A percentile compares a stretch with the other conserved stretches of the same genome.
Evolutionary conservation across 1,139 yeast genomes (phyloP).

Genomic region (Kodamaea sp.): DNA sequence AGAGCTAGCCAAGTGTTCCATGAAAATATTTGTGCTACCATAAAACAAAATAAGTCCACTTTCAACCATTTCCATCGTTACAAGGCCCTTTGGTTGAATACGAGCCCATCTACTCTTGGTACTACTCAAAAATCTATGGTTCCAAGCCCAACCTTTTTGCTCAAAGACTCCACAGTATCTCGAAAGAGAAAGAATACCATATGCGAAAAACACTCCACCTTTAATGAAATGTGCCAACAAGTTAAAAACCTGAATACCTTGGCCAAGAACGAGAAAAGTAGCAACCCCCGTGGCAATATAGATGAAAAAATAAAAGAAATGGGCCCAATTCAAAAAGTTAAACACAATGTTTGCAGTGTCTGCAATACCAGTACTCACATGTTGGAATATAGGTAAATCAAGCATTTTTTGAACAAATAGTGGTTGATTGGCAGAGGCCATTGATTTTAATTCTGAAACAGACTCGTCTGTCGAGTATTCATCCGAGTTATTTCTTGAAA

Average conservation of each 20-base stretch:
- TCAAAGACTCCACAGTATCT: slow-evolving; percentile 83
- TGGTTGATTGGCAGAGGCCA: too few species aligned
- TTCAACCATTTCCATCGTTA: slow-evolving; percentile 86
- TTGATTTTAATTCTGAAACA: too few species aligned
- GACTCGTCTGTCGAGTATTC: not conserved
- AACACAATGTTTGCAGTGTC: slow-evolving; percentile 32
- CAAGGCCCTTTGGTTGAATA: slow-evolving; percentile 51
- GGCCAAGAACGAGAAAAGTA: slow-evolving; percentile 66
- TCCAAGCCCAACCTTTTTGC: slow-evolving; percentile 90
- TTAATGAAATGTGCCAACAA: slow-evolving; percentile 92
- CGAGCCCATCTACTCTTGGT: slow-evolving; percentile 31
- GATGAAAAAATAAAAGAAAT: slow-evolving; percentile 57
- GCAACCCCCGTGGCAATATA: slow-evolving; percentile 75
- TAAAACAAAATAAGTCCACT: slow-evolving; percentile 75
- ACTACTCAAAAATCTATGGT: slow-evolving; percentile 42
- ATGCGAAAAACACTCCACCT: slow-evolving; percentile 80
- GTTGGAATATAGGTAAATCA: slow-evolving; percentile 11
- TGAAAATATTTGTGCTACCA: slow-evolving; percentile 81
- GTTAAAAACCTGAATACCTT: slow-evolving; percentile 65
- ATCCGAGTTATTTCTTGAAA: slow-evolving; percentile 5
- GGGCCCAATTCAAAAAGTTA: slow-evolving; percentile 57
- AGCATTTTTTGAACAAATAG: slow-evolving; percentile 6
- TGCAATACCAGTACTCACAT: slow-evolving; percentile 6
- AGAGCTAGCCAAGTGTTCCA: slow-evolving; percentile 75
- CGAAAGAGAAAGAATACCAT: slow-evolving; percentile 75